These are phyloP conservation scores for Trypanosoma caninum DNA, from an alignment of 208 protist genomes.

Conservation along the genomic window DNA sequence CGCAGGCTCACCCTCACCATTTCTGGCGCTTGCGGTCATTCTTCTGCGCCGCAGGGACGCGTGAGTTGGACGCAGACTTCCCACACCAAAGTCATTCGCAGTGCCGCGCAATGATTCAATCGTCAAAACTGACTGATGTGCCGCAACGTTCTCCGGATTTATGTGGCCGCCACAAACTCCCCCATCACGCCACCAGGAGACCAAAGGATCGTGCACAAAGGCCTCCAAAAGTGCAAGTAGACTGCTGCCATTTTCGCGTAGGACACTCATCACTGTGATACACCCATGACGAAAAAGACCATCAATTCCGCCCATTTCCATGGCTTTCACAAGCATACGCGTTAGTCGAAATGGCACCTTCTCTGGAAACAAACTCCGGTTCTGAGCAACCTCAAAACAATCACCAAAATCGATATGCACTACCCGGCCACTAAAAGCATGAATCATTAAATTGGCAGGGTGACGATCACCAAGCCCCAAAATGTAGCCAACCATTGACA, in stretches of 20 bases:
- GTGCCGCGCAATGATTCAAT: constrained; percentile 7
- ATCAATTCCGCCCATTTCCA: constrained; percentile 99
- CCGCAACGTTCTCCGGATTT: not conserved
- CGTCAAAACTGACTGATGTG: not conserved
- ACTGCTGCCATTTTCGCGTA: constrained; percentile 98
- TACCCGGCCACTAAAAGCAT: constrained; percentile 97
- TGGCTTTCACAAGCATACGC: constrained; percentile 99
- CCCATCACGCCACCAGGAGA: constrained; percentile 97
- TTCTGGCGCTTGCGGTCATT: not conserved
- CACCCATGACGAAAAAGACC: constrained; percentile 98
- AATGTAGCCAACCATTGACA: constrained; percentile 99
- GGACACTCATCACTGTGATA: constrained; percentile 97
- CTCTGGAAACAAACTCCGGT: constrained; percentile 97
- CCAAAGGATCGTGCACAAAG: constrained; percentile 99
- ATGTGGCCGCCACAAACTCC: constrained; percentile 30
- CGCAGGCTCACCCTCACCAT: constrained; percentile 8
- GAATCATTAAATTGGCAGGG: constrained; percentile 99
- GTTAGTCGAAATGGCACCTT: constrained; percentile 99
- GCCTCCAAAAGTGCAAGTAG: constrained; percentile 99
- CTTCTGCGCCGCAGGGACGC: constrained; percentile 6
- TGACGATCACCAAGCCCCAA: constrained; percentile 99
- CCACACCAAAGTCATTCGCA: constrained; percentile 16
- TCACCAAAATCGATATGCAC: constrained; percentile 99
- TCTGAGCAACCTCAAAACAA: constrained; percentile 99
- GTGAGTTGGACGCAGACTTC: constrained; percentile 23